Evolutionary conservation across 108 stramenopile genomes (phyloP).

Genomic region (Pseudonitzschia multiseries): DNA sequence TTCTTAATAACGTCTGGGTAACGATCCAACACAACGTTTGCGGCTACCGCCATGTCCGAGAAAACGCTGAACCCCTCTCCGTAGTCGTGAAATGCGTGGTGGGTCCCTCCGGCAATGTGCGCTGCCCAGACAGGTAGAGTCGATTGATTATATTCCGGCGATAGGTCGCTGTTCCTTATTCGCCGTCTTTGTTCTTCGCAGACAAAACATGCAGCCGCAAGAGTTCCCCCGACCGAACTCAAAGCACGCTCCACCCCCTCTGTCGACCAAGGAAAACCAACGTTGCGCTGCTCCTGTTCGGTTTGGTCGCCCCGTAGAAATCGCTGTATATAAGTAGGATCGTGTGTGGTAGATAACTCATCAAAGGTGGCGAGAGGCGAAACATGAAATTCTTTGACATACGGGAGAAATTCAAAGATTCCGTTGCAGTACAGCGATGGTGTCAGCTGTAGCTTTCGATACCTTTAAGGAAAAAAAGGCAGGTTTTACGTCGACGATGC

Average conservation of each 20-base stretch:
- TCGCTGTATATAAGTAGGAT: conserved; percentile 68
- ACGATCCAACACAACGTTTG: conserved; percentile 73
- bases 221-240: conserved; percentile 88
- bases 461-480: not conserved
- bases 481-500: not conserved
- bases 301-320: conserved; percentile 79
- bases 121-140: conserved; percentile 49
- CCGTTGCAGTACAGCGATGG: not conserved
- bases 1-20: conserved; percentile 51
- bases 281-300: conserved; percentile 76
- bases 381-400: conserved; percentile 53
- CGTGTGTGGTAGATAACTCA: conserved; percentile 84
- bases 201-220: conserved; percentile 73
- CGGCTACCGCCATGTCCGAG: conserved; percentile 89
- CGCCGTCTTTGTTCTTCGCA: conserved; percentile 42
- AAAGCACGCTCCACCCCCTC: conserved; percentile 76
- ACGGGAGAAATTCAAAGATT: not conserved
- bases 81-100: conserved; percentile 89
- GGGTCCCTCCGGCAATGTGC: conserved; percentile 93
- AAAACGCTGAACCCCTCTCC: conserved; percentile 96
- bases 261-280: conserved; percentile 91
- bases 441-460: not conserved
- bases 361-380: conserved; percentile 80
- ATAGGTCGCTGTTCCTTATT: conserved; percentile 24
- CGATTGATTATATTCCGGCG: conserved; percentile 28